A percentile compares a stretch with the other conserved stretches of the same genome.
Conservation (phyloP, 352 stramenopile genomes). For the Ochromonadaceae sp. region DNA sequence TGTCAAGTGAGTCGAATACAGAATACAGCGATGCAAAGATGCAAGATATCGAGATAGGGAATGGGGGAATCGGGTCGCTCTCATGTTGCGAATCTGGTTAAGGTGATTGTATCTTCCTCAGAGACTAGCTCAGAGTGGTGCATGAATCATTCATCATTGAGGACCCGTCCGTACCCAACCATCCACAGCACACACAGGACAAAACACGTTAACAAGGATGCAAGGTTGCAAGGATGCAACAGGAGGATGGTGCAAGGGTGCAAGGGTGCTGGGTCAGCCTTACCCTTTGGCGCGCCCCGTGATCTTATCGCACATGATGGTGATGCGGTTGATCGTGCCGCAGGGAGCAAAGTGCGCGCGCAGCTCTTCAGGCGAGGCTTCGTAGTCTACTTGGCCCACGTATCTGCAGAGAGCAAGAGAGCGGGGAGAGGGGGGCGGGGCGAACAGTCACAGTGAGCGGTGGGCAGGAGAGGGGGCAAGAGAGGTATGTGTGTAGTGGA, state of each 20-base stretch:
- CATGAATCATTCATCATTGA: too few species aligned
- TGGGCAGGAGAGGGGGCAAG: too few species aligned
- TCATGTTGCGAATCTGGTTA: too few species aligned
- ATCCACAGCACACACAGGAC: too few species aligned
- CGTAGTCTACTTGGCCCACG: constrained; percentile 92
- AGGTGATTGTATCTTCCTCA: too few species aligned
- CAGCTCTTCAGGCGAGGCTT: constrained; percentile 81
- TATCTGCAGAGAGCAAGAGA: constrained; percentile 45
- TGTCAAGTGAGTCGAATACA: too few species aligned
- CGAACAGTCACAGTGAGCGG: background rate
- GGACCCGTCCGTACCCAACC: too few species aligned
- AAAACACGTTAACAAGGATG: background rate
- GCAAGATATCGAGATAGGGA: too few species aligned
- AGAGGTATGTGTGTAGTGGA: too few species aligned
- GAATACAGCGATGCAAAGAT: too few species aligned
- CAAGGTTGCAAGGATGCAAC: background rate
- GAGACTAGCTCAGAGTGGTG: too few species aligned
- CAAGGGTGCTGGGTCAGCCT: background rate
- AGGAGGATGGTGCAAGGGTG: background rate
- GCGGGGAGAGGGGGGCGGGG: background rate
- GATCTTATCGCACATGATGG: constrained; percentile 94
- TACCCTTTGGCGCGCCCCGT: constrained; percentile 83
- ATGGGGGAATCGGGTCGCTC: too few species aligned
- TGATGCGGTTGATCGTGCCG: constrained; percentile 89
- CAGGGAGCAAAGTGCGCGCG: constrained; percentile 88